These are phyloP conservation scores for Rhododendron ovatum DNA, from an alignment of 148 eudicot genomes.

Conservation along the genomic window DNA sequence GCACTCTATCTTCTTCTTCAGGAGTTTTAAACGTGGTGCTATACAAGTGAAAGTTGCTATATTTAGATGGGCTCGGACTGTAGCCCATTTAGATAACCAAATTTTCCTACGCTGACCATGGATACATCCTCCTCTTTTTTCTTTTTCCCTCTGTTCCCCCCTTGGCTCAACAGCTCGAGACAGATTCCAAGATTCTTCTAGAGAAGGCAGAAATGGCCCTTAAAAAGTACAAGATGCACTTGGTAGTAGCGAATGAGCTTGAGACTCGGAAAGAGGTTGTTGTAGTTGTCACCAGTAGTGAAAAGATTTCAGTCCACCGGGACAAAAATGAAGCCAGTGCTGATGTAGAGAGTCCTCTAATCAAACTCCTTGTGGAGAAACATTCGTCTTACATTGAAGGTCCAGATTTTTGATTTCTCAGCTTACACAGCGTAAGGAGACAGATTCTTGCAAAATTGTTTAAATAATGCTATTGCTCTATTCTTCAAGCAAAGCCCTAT, in stretches of 20 bases:
- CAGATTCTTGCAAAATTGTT: neutral
- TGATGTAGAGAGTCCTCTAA: constrained; percentile 75
- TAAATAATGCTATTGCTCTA: neutral
- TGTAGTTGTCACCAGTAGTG: constrained; percentile 50
- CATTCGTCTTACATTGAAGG: constrained; percentile 53
- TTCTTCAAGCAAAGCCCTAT: neutral
- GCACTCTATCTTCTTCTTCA: neutral
- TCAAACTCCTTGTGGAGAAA: constrained; percentile 60
- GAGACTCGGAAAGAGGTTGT: constrained; percentile 87
- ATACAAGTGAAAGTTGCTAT: neutral
- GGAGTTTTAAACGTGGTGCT: neutral
- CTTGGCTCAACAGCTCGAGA: constrained; percentile 61
- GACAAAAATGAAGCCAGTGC: constrained; percentile 44
- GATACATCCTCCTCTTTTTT: neutral
- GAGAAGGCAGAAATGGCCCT: constrained; percentile 83
- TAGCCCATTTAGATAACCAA: neutral
- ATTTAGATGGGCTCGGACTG: neutral
- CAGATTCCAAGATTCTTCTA: constrained; percentile 69
- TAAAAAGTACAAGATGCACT: constrained; percentile 75
- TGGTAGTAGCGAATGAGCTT: constrained; percentile 94
- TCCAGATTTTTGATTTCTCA: constrained; percentile 8
- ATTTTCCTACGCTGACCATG: neutral
- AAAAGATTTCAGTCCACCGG: constrained; percentile 52
- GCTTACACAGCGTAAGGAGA: constrained; percentile 2
- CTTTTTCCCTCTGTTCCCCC: neutral